Evolutionary conservation across 768 basidiomycete genomes (phyloP), one percentile per base, ranked within the genome.

Genomic region (Lentinula edodes): DNA sequence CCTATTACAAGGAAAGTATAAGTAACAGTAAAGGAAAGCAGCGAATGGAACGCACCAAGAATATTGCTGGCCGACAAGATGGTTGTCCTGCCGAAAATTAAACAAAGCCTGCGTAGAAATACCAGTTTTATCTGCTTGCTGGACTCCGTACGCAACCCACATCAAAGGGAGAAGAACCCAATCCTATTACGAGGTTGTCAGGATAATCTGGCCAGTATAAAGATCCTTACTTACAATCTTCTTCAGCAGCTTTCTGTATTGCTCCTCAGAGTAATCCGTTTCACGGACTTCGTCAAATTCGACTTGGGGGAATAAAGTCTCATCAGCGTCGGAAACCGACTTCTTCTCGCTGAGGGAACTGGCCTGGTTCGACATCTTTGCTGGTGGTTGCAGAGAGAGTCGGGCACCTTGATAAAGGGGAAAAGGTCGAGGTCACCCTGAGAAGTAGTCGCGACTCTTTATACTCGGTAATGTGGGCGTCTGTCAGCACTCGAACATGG

Each of bases 121-220:
- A 3, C 61, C 57, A 6, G 61, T 62, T 28, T 62, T 62, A n/a
- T 62, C 61, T 20, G 61, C 61, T 58, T 62, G 61, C 18, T 62
- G 61, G 12, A 58, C 57, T n/a, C 61, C 61, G 48, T 62, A 62
- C 7, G 50, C 50, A 16, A 62, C 57, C 61, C 61, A 62, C 61
- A 62, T 62, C 12, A 62, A 38, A 39, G 61, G 61, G 6, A 62
- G 16, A 13, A 62, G 56, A 35, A 46, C 18, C 56, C 61, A 52
- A 35, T 61, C 61, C 61, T 61, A 45, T 32, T 9, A 34, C 12
- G 15, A 12, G 45, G 1, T 38, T 6, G 7, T 6, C 5, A 13
- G 13, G 20, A 35, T 3, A 23, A 7, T 28, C 12, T 53, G 52
- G n/a, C 12, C 4, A 34, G 15, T 1, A 32, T 15, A 54, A 18